Evolutionary conservation across 805 yeast genomes (phyloP), one percentile per base, ranked within the genome.

Genomic region (Candida lessepsii): DNA sequence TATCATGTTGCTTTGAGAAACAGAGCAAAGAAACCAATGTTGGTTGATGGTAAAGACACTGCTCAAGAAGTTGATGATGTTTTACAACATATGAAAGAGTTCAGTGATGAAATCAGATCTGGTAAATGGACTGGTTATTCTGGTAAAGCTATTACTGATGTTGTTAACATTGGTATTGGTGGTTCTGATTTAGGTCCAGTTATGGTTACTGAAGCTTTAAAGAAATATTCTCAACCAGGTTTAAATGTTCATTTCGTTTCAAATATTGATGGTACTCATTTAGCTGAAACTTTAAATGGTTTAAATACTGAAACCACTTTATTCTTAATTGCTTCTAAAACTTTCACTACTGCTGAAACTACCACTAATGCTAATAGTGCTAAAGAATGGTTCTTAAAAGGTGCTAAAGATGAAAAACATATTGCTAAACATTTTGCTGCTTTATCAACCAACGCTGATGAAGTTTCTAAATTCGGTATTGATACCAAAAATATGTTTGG

Each of bases 181-280:
- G 99, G 99, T 54, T 89, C 97, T 20, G 99, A 93, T 68, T 78
- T 93, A 56, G 99, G 99, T 57, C 99, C 99, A 33, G 98, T 93
- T 40, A 93, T 93, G 99, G 98, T 93, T 56, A 88, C 97, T 47
- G 98, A 93, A 73, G 97, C 99, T 29, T 78, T 93, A 62, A 93
- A 91, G 75, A 83, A 86, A 52, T 93, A 91, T 68, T 70, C 84
- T 46, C 77, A 85, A 53, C 83, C 80, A 45, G 76, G 82, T 49
- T 73, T 93, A 54, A 67, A 73, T 49, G 95, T 80, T 37, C 95
- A 91, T 71, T 93, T 90, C 67, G 99, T 93, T 47, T 91, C 98
- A 52, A 93, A 93, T 80, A 91, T 93, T 60, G 99, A 93, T 63
- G 99, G 99, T 63, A 93, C 99, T 42, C 96, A 90, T 70, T 75